Conservation (phyloP, 1,284 basidiomycete genomes). For the Trametes polyzona region DNA sequence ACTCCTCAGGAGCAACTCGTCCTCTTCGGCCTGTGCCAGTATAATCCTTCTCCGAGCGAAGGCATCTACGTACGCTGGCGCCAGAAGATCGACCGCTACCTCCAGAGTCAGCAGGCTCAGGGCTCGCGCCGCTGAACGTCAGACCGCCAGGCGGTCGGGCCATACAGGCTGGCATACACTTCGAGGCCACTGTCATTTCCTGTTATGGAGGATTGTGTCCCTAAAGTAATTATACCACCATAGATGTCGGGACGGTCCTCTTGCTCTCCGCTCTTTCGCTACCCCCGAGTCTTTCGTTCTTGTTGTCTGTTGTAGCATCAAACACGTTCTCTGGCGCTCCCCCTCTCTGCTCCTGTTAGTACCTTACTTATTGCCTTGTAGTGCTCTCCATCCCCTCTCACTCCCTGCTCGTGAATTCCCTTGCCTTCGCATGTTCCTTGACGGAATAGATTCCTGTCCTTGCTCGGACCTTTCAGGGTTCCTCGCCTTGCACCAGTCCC, state of each 20-base stretch:
- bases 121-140: slow-evolving; percentile 10
- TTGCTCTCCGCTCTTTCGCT: not conserved
- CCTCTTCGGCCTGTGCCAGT: slow-evolving; percentile 75
- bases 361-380: not conserved
- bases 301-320: slow-evolving; percentile 28
- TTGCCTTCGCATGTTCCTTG: not conserved
- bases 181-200: not conserved
- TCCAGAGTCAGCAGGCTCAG: slow-evolving; percentile 23
- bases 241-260: slow-evolving; percentile 12
- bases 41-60: slow-evolving; percentile 60
- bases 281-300: slow-evolving; percentile 6
- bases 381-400: not conserved
- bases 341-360: not conserved
- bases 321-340: not conserved
- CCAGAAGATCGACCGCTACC: slow-evolving; percentile 36
- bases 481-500: not conserved
- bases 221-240: not conserved
- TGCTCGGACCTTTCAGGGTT: not conserved
- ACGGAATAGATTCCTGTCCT: not conserved
- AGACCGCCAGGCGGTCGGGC: not conserved
- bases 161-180: not conserved
- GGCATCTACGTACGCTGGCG: slow-evolving; percentile 75
- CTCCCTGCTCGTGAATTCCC: not conserved
- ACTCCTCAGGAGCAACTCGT: slow-evolving; percentile 66
- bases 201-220: not conserved